Base-by-base conservation (phyloP, 495 filamentous ascomycete genomes). In the Aspergillus olivimuriae region DNA sequence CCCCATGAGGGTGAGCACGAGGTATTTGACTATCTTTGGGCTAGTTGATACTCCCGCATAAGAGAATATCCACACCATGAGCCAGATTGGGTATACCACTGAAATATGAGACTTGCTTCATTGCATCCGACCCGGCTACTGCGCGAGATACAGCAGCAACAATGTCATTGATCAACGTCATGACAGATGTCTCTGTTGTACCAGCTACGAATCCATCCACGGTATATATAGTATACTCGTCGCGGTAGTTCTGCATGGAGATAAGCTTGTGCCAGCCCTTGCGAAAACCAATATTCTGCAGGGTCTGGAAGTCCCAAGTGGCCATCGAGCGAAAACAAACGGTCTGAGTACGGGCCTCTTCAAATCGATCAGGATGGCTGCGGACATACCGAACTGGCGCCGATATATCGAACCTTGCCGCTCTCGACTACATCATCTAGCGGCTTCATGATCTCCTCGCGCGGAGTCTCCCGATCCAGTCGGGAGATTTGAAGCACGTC, bases 371-470 rank as follows among this genome's bases (percentile, higher is more conserved):
- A 28, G 11, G 24, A 28, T 22, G 31, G 20, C 20, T 21, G 26
- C 32, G 34, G 4, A 50, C 66, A 33, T 61, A 74, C 69, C 48
- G 65, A 56, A 34, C 65, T 67, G 12, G 65, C 65, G 21, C 67
- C 67, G 9, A 70, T 58, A 41, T 69, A 69, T 41, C 77, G 58
- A 12, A 79, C 77, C 60, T 75, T 76, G 17, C 77, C 77, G 12
- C 66, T 76, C 53, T 80, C 73, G 4, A 81, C 47, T 4, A 81
- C 69, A 48, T 80, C 76, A 41, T 80, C 77, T 26, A 81, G 55
- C 14, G 77, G 77, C 56, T 68, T 70, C 78, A 81, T 82, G 44
- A 78, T 80, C 53, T 82, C 78, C 60, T 82, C 75, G 16, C 66
- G 64, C 3, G 77, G 75, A 0, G 74, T 77, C 10, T 65, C 67